A percentile compares a stretch with the other conserved stretches of the same genome.
These are phyloP conservation scores for Populus tomentosa DNA, from an alignment of 441 rosid genomes.

Conservation along the genomic window DNA sequence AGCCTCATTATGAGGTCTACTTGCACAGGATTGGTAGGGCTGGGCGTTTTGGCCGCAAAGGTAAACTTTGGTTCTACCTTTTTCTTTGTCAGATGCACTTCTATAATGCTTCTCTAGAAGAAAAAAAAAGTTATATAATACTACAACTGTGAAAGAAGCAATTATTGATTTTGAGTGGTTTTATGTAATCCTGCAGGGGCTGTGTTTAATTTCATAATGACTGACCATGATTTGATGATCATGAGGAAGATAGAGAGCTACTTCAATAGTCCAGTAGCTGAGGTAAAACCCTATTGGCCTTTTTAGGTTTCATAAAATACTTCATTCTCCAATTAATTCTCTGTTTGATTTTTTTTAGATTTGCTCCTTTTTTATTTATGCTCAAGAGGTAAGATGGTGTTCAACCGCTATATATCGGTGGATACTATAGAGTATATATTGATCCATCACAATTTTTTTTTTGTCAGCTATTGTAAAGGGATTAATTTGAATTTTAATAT, in stretches of 20 bases:
- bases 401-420: not conserved
- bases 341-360: not conserved
- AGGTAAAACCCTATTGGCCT: conserved; percentile 41
- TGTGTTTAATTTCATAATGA: conserved; percentile 66
- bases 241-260: conserved; percentile 76
- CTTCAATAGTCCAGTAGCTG: conserved; percentile 41
- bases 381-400: not conserved
- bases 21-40: conserved; percentile 98
- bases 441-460: no score
- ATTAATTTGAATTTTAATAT: not conserved
- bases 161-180: conserved; percentile 6
- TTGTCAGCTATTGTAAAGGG: not conserved
- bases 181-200: conserved; percentile 55
- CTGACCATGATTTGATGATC: conserved; percentile 39
- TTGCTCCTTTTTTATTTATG: not conserved
- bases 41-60: conserved; percentile 96
- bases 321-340: not conserved
- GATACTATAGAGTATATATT: not conserved
- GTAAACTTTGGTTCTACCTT: conserved; percentile 25
- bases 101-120: not conserved
- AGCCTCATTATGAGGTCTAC: conserved; percentile 89
- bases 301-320: not conserved
- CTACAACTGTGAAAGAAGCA: not conserved
- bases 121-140: not conserved
- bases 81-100: not conserved